phyloP scores from a whole-genome alignment of 2,329 filamentous ascomycete species.

The Verticillium nubilum region DNA sequence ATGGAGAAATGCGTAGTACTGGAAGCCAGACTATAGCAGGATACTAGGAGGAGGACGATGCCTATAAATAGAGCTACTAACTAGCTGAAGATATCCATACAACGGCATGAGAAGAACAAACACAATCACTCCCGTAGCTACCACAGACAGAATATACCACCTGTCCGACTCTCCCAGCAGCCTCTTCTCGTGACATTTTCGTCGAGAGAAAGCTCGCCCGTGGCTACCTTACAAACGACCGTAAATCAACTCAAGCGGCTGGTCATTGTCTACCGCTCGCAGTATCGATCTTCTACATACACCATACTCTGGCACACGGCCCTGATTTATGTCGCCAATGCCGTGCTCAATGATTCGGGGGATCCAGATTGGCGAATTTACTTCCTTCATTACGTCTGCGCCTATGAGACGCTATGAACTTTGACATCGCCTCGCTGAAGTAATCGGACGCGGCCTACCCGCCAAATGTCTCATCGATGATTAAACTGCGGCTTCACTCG shows the following conservation, averaged over 20 bases:
- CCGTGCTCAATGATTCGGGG: constrained; percentile 21
- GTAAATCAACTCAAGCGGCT: constrained; percentile 30
- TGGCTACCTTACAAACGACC: constrained; percentile 25
- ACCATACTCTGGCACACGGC: constrained; percentile 34
- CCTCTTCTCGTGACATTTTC: constrained; percentile 23
- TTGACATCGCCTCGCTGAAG: constrained; percentile 28
- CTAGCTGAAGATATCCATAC: too few species aligned
- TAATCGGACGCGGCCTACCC: constrained; percentile 25
- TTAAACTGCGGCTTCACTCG: too few species aligned
- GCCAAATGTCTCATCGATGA: too few species aligned
- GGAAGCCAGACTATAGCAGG: too few species aligned
- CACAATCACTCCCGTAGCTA: too few species aligned
- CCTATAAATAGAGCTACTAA: too few species aligned
- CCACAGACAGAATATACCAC: too few species aligned
- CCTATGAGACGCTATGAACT: constrained; percentile 26
- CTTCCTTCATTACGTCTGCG: constrained; percentile 30
- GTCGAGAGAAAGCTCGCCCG: constrained; percentile 19
- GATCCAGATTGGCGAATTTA: constrained; percentile 27
- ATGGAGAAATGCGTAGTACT: too few species aligned
- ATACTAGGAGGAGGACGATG: too few species aligned
- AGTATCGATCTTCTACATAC: constrained; percentile 24
- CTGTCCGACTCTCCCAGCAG: too few species aligned
- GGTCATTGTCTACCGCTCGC: constrained; percentile 27
- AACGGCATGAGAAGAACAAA: too few species aligned
- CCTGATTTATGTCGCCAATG: constrained; percentile 31